Evolutionary conservation across 208 protist genomes (phyloP).

Genomic region (Trypanosoma caninum): DNA sequence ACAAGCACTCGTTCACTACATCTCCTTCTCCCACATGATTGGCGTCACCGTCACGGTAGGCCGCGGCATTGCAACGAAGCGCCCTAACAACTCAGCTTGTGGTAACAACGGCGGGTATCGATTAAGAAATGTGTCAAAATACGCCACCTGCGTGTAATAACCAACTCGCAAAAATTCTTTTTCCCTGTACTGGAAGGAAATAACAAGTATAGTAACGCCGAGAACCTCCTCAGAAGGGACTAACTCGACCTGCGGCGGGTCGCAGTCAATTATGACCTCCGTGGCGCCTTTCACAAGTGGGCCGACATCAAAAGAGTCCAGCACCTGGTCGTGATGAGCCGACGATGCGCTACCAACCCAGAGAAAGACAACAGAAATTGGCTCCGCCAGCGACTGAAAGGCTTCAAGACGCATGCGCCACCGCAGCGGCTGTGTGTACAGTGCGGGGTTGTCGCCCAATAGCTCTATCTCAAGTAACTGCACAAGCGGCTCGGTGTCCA

Average conservation of each 20-base stretch:
- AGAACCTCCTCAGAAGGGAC: conserved; percentile 93
- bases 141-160: conserved; percentile 97
- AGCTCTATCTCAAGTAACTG: conserved; percentile 89
- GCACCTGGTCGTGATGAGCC: conserved; percentile 94
- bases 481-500: conserved; percentile 61
- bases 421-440: conserved; percentile 43
- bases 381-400: conserved; percentile 51
- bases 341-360: conserved; percentile 96
- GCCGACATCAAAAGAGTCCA: conserved; percentile 96
- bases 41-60: conserved; percentile 79
- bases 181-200: conserved; percentile 94
- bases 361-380: conserved; percentile 96
- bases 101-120: conserved; percentile 45
- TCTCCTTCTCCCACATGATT: conserved; percentile 52
- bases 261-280: conserved; percentile 93
- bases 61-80: conserved; percentile 85
- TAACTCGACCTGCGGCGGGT: conserved; percentile 86
- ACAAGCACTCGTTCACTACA: conserved; percentile 5
- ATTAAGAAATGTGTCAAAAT: conserved; percentile 79
- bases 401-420: conserved; percentile 84
- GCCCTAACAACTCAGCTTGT: conserved; percentile 49
- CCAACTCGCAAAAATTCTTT: conserved; percentile 97
- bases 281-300: conserved; percentile 92
- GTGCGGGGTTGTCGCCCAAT: conserved; percentile 67
- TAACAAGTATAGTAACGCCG: conserved; percentile 95